A percentile compares a stretch with the other conserved stretches of the same genome.
Evolutionary conservation across 1,284 basidiomycete genomes (phyloP).

Genomic region (Ganoderma multipileum): DNA sequence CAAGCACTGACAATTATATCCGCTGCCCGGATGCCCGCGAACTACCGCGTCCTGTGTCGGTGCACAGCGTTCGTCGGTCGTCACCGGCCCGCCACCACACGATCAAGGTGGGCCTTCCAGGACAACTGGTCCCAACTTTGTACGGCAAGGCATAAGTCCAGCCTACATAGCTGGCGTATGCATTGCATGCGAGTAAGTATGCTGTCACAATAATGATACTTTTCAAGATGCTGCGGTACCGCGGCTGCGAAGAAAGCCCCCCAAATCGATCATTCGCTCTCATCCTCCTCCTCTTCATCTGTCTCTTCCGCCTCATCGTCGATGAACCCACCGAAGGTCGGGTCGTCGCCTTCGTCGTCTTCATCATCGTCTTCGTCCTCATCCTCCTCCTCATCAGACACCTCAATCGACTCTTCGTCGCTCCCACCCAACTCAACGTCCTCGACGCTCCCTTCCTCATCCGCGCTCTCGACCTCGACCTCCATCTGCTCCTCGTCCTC

Average conservation of each 20-base stretch:
- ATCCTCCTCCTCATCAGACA: conserved; percentile 60
- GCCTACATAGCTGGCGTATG: not conserved
- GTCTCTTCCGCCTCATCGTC: conserved; percentile 80
- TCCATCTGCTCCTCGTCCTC: conserved; percentile 67
- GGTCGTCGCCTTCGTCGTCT: conserved; percentile 68
- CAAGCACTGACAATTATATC: conserved; percentile 3
- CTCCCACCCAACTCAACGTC: conserved; percentile 81
- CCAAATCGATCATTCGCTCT: conserved; percentile 43
- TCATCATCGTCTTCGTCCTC: conserved; percentile 57
- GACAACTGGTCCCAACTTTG: not conserved
- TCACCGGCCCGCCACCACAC: not conserved
- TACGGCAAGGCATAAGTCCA: not conserved
- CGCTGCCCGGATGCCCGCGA: not conserved
- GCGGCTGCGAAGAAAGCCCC: not conserved
- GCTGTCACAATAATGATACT: conserved; percentile 21
- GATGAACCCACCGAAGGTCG: conserved; percentile 66
- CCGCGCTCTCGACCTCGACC: conserved; percentile 66
- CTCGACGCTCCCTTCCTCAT: conserved; percentile 73
- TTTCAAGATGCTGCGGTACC: conserved; percentile 14
- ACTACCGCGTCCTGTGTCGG: not conserved
- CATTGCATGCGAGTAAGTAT: conserved; percentile 1
- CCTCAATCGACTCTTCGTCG: conserved; percentile 54
- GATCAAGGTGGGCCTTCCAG: not conserved
- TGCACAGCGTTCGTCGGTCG: not conserved
- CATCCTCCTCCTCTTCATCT: conserved; percentile 63